Base-by-base conservation (phyloP, 441 rosid species). In the Gossypium gossypioides region DNA sequence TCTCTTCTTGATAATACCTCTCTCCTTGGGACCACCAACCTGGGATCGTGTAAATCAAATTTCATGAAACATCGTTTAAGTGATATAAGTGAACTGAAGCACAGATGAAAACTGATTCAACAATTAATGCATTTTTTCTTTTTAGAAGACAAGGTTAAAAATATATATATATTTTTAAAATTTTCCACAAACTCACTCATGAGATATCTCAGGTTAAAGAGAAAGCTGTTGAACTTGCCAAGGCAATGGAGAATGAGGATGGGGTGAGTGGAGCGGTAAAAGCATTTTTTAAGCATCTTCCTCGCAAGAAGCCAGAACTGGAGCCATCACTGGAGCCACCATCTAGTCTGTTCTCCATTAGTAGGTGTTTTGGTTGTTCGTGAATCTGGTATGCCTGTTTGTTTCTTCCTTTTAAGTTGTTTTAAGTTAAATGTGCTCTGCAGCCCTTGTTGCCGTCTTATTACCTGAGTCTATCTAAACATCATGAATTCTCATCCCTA, bases 231-330 rank as follows among this genome's bases (percentile, higher is more conserved):
- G 90, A 91, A 68, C 88, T 92, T 72, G 94, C 98, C 44, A 81
- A 89, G 75, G 93, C 93, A 22, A 92, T 92, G 99, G 87, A 91
- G 86, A 84, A 87, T 19, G 99, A 95, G 82, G 99, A 95, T 64
- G 99, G 99, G 54, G 97, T 89, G 73, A 79, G 85, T 15, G 99
- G 97, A 80, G 99, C 98, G 6, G 99, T 95, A 60, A 88, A 83
- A 69, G 97, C 99, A 10, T 95, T 95, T 82, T 83, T 95, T 19
- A 92, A 88, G 89, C 97, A 95, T 78, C 88, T 87, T 40, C 93
- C 93, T n/a, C 56, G 4, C 15, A 79, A 50, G 51, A 86, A 81
- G 64, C 75, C 83, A 0, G 71, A 74, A 7, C 80, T 80, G 13
- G 93, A 84, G 52, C 70, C 83, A 1, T 70, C 75, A 5, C 78